Conservation (phyloP, 441 rosid genomes). For the Gossypium trilobum region DNA sequence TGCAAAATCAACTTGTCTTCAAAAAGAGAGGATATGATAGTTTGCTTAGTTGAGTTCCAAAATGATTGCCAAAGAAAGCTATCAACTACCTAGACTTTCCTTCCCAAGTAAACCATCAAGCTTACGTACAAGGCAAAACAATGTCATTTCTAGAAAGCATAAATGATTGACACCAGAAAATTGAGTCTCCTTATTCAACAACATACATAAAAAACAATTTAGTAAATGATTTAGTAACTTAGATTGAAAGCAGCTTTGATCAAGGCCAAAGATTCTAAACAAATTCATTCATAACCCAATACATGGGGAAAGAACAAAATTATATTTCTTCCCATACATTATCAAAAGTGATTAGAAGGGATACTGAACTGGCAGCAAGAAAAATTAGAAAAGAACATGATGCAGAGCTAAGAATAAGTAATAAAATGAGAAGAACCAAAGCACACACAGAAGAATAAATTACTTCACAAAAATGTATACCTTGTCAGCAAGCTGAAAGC, state of each 20-base stretch:
- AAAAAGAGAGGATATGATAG: neutral
- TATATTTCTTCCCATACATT: neutral
- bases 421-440: slow-evolving; percentile 9
- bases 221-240: neutral
- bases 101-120: neutral
- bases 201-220: slow-evolving; percentile 1
- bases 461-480: slow-evolving; percentile 29
- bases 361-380: slow-evolving; percentile 7
- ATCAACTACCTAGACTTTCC: neutral
- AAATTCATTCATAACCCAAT: neutral
- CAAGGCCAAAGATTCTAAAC: neutral
- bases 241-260: neutral
- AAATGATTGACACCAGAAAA: neutral
- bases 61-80: neutral
- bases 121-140: neutral
- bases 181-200: slow-evolving; percentile 7
- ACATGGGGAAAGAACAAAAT: neutral
- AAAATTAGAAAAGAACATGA: slow-evolving; percentile 10
- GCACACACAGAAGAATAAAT: neutral
- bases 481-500: slow-evolving; percentile 59
- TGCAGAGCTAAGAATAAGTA: slow-evolving; percentile 3
- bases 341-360: neutral
- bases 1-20: neutral
- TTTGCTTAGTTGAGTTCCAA: neutral
- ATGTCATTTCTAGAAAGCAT: neutral